Evolutionary conservation across 495 filamentous ascomycete genomes (phyloP), one percentile per base, ranked within the genome.

Genomic region (Chaetomidium leptoderma): DNA sequence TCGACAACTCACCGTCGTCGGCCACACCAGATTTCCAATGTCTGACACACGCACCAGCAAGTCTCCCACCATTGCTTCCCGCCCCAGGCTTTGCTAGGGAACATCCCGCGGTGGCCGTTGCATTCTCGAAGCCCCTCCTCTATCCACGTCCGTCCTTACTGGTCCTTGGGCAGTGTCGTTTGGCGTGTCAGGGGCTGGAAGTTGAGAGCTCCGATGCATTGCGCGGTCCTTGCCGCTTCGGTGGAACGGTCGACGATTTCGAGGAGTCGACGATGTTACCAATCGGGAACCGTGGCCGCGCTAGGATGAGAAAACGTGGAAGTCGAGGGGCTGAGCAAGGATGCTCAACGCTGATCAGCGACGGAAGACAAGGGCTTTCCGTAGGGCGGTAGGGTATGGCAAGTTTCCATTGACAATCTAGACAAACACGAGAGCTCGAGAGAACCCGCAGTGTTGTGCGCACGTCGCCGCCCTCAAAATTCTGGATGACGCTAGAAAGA

Each of bases 41-140:
- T 43, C 62, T 64, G 60, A 64, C 59, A 55, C 50, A 33, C 36
- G n/a, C n/a, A n/a, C 24, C n/a, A 27, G 50, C 36, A 13, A 21
- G 16, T 21, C 50, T 23, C 36, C 24, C 37, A 9, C 36, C n/a
- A n/a, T 42, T 35, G 10, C 21, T 17, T 19, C 39, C 27, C 53
- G 16, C 10, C 24, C 19, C 30, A 14, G 27, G 53, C 33, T 24
- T 16, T 13, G 30, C 19, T 35, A 13, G 44, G 23, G 23, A 6
- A 37, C 19, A 45, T 27, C 57, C 39, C 49, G 50, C 19, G 5
- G 6, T 26, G 40, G 19, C 21, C 2, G 42, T 55, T 29, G n/a
- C 42, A 55, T 54, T 33, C n/a, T 27, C 36, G 17, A 23, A 14
- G 39, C 24, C 11, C 43, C 35, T 26, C 48, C 23, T 50, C 55